Conservation (phyloP, 164 flowering plant species). For the Stephania cephalantha region DNA sequence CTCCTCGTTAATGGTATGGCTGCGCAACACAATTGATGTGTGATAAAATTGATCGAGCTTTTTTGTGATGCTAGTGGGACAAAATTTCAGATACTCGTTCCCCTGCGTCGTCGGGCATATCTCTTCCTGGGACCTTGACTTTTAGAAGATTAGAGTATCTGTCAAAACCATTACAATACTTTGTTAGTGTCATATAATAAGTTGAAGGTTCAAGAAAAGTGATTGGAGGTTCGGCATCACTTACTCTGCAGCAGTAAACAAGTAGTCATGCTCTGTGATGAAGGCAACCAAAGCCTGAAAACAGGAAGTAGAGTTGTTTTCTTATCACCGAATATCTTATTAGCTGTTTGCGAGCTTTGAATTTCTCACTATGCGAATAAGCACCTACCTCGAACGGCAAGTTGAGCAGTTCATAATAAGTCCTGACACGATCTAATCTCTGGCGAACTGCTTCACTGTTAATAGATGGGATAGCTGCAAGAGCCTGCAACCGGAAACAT, state of each 20-base stretch:
- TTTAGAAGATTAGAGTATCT: constrained; percentile 82
- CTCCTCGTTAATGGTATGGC: not conserved
- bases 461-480: constrained; percentile 92
- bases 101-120: constrained; percentile 72
- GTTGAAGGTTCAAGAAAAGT: not conserved
- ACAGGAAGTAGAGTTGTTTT: not conserved
- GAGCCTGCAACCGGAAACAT: constrained; percentile 47
- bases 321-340: not conserved
- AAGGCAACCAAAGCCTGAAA: constrained; percentile 92
- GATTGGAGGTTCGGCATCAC: constrained; percentile 17
- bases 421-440: constrained; percentile 84
- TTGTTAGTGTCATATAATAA: not conserved
- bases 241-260: constrained; percentile 77
- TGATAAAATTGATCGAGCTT: not conserved
- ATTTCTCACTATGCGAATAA: not conserved
- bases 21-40: not conserved
- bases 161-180: constrained; percentile 15
- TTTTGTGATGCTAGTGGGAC: constrained; percentile 24
- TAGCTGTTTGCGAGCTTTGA: not conserved
- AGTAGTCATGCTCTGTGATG: constrained; percentile 68
- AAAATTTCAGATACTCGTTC: constrained; percentile 63
- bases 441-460: constrained; percentile 81
- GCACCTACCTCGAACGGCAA: constrained; percentile 78
- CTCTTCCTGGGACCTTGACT: constrained; percentile 92
- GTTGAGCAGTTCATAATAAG: constrained; percentile 85